phyloP scores from a whole-genome alignment of 495 filamentous ascomycete species.

The Tuber magnatum region DNA sequence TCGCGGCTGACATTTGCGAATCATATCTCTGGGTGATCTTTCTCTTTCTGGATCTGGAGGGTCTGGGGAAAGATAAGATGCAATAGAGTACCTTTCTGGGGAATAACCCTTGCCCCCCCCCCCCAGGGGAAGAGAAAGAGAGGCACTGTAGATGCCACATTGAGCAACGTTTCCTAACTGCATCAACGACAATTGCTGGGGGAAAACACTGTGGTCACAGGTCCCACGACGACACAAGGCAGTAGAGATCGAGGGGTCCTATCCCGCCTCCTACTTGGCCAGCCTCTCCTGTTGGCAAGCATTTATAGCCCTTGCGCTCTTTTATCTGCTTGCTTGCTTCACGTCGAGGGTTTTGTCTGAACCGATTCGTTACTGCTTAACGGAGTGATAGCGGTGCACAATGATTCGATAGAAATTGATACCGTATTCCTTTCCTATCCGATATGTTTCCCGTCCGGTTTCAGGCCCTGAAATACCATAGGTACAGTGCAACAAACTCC shows the following conservation, averaged over 20 bases:
- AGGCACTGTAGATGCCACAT: conserved; percentile 2
- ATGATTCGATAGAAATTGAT: conserved; percentile 1
- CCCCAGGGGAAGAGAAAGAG: not conserved
- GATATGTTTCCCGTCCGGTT: not conserved
- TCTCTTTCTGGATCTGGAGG: conserved; percentile 31
- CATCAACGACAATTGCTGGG: conserved; percentile 4
- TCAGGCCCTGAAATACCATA: conserved; percentile 2
- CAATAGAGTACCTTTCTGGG: conserved; percentile 19
- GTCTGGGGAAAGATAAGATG: conserved; percentile 31
- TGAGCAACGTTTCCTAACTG: not conserved
- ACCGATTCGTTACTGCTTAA: not conserved
- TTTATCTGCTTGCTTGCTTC: conserved; percentile 3
- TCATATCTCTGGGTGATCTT: conserved; percentile 27
- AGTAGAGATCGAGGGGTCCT: not conserved
- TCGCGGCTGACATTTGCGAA: conserved; percentile 32
- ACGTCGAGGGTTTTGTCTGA: not conserved
- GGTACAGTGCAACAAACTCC: conserved; percentile 10
- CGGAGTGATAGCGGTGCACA: not conserved
- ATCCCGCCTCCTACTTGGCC: not conserved
- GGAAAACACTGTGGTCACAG: not conserved
- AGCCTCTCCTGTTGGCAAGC: not conserved
- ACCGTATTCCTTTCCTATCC: not conserved
- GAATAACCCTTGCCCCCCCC: conserved; percentile 22
- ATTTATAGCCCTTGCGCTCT: not conserved
- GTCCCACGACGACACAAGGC: conserved; percentile 3